A percentile compares a stretch with the other conserved stretches of the same genome.
phyloP scores from a whole-genome alignment of 805 yeast species.

The Sugiyamaella floridensis region DNA sequence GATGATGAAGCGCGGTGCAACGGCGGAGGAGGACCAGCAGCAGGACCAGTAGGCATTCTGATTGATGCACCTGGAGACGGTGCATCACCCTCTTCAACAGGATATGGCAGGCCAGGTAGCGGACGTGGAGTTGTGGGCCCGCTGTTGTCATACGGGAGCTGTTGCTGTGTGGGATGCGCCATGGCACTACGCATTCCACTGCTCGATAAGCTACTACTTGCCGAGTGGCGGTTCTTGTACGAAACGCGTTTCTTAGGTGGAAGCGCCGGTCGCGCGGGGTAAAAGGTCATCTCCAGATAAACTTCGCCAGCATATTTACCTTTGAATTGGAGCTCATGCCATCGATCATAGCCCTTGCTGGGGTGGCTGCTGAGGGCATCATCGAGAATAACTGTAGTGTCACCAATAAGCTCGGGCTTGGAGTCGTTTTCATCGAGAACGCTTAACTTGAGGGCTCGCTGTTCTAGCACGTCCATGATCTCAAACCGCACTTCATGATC shows the following conservation, averaged over 20 bases:
- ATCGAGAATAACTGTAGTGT: slow-evolving; percentile 67
- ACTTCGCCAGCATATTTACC: slow-evolving; percentile 81
- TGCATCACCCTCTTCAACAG: not conserved
- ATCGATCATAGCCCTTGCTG: slow-evolving; percentile 72
- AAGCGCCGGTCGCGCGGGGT: slow-evolving; percentile 41
- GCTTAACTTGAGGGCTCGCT: slow-evolving; percentile 59
- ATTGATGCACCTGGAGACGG: too few species aligned
- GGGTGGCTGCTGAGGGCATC: slow-evolving; percentile 61
- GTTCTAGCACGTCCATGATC: slow-evolving; percentile 28
- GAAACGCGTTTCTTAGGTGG: slow-evolving; percentile 16
- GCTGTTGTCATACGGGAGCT: not conserved
- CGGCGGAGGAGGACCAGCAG: not conserved
- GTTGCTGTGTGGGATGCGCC: not conserved
- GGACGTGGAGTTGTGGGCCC: not conserved
- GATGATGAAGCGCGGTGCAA: not conserved
- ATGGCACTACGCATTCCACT: not conserved
- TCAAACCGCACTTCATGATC: slow-evolving; percentile 34
- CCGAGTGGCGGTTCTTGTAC: too few species aligned
- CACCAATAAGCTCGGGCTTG: slow-evolving; percentile 75
- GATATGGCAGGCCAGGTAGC: not conserved
- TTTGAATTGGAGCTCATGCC: slow-evolving; percentile 68
- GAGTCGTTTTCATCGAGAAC: slow-evolving; percentile 79
- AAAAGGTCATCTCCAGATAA: slow-evolving; percentile 86
- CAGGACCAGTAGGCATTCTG: too few species aligned
- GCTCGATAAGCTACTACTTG: too few species aligned